These are phyloP conservation scores for Collybiopsis luxurians DNA, from an alignment of 768 basidiomycete species.

Conservation along the genomic window DNA sequence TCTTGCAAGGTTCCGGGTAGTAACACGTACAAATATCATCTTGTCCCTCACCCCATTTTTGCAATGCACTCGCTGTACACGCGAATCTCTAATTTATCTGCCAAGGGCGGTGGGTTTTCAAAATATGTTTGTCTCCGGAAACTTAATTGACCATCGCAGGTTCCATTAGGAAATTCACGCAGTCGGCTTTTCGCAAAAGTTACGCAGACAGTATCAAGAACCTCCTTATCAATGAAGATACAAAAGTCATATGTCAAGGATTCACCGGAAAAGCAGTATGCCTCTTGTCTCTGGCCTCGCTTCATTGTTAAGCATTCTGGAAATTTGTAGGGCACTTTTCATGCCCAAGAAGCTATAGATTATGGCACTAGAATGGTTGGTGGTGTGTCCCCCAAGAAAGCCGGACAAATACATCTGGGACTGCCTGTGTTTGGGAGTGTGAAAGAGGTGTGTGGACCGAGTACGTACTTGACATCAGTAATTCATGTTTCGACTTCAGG, in stretches of 20 bases:
- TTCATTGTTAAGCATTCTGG: not conserved
- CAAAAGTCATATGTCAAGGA: slow-evolving; percentile 89
- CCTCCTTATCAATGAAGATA: slow-evolving; percentile 90
- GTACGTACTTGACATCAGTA: not conserved
- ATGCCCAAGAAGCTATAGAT: slow-evolving; percentile 86
- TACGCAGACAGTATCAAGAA: slow-evolving; percentile 92
- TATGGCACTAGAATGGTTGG: slow-evolving; percentile 98
- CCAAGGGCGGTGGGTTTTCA: not conserved
- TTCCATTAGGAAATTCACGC: slow-evolving; percentile 79
- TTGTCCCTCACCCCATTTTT: not conserved
- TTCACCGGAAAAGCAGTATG: slow-evolving; percentile 94
- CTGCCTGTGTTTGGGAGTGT: slow-evolving; percentile 65
- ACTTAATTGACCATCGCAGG: slow-evolving; percentile 27
- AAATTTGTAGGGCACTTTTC: slow-evolving; percentile 82
- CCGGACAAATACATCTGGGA: slow-evolving; percentile 91
- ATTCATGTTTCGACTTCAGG: slow-evolving; percentile 43
- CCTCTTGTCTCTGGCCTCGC: not conserved
- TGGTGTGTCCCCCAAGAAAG: slow-evolving; percentile 95
- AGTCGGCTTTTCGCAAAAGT: slow-evolving; percentile 65
- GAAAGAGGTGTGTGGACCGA: slow-evolving; percentile 60
- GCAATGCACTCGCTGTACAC: not conserved
- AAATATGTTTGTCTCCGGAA: not conserved
- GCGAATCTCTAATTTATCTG: not conserved
- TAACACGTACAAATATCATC: too few species aligned
- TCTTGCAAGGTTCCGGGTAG: too few species aligned